Conservation (phyloP, 2,329 filamentous ascomycete genomes). For the Penicillium griseofulvum region DNA sequence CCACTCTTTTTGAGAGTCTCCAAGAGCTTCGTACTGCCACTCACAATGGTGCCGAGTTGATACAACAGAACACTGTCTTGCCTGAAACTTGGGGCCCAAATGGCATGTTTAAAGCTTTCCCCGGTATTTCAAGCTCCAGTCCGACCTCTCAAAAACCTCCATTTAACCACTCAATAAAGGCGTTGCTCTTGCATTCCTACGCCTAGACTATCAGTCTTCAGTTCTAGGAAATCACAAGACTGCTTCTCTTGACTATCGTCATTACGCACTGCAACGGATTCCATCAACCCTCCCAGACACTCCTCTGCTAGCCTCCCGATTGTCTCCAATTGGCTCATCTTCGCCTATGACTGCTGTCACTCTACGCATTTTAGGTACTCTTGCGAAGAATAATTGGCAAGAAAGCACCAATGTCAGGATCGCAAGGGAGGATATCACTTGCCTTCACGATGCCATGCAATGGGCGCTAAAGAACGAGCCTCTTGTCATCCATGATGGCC, state of each 20-base stretch:
- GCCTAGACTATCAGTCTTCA: slow-evolving; percentile 36
- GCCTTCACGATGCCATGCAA: slow-evolving; percentile 29
- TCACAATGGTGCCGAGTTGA: slow-evolving; percentile 25
- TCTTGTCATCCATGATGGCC: slow-evolving; percentile 25
- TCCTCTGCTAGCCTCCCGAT: slow-evolving; percentile 26
- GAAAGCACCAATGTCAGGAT: slow-evolving; percentile 12
- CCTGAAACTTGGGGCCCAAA: slow-evolving; percentile 23
- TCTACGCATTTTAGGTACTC: slow-evolving; percentile 28
- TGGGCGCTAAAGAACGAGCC: slow-evolving; percentile 31
- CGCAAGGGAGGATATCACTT: slow-evolving; percentile 27
- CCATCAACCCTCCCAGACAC: slow-evolving; percentile 23
- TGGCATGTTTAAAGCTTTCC: slow-evolving; percentile 34
- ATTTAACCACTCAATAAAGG: slow-evolving; percentile 26
- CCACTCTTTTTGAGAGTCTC: slow-evolving; percentile 20
- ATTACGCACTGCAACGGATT: slow-evolving; percentile 30
- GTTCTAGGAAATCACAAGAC: slow-evolving; percentile 19
- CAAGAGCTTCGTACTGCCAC: slow-evolving; percentile 32
- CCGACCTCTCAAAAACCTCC: neutral
- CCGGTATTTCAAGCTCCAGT: slow-evolving; percentile 24
- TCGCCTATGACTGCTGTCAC: slow-evolving; percentile 28
- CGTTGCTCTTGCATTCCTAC: slow-evolving; percentile 37
- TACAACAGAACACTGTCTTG: slow-evolving; percentile 25
- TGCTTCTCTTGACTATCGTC: slow-evolving; percentile 24
- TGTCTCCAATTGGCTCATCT: slow-evolving; percentile 36
- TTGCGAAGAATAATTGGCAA: slow-evolving; percentile 12